These are phyloP conservation scores for Cyclotella cryptica DNA, from an alignment of 108 stramenopile genomes.

Conservation along the genomic window DNA sequence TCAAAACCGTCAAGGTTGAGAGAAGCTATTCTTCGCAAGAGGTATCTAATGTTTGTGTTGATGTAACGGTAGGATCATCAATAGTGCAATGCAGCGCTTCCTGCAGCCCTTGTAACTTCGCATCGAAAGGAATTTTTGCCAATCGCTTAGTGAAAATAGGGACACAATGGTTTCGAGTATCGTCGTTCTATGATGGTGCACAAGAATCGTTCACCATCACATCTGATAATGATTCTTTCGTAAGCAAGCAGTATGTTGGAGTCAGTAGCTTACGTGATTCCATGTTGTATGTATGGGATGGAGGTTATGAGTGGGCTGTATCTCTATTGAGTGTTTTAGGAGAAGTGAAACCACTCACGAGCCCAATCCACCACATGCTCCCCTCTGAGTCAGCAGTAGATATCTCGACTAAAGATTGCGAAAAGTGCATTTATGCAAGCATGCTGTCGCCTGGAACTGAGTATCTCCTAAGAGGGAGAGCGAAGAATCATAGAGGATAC, in stretches of 20 bases:
- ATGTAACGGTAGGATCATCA: conserved; percentile 43
- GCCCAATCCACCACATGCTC: conserved; percentile 54
- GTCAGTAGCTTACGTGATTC: conserved; percentile 16
- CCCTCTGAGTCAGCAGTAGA: conserved; percentile 55
- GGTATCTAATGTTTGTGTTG: conserved; percentile 45
- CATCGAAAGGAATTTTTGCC: conserved; percentile 52
- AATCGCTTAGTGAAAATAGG: conserved; percentile 62
- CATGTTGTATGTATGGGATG: conserved; percentile 62
- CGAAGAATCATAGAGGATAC: conserved; percentile 64
- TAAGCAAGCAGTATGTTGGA: conserved; percentile 53
- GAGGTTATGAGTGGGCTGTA: conserved; percentile 83
- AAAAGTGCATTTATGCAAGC: conserved; percentile 61
- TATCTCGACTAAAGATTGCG: conserved; percentile 64
- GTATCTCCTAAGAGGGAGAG: conserved; percentile 65
- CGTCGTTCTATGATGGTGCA: conserved; percentile 55
- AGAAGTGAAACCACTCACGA: conserved; percentile 41
- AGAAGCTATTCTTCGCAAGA: conserved; percentile 32
- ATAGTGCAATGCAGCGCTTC: conserved; percentile 46
- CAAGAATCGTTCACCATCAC: conserved; percentile 60
- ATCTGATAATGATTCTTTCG: conserved; percentile 55
- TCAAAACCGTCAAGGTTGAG: conserved; percentile 67
- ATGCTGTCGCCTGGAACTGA: conserved; percentile 54
- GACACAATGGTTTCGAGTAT: conserved; percentile 68
- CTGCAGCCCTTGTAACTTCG: conserved; percentile 61
- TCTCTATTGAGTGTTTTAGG: conserved; percentile 58